Evolutionary conservation across 2,329 filamentous ascomycete species (phyloP).

Genomic region (Thermothelomyces thermophilus): DNA sequence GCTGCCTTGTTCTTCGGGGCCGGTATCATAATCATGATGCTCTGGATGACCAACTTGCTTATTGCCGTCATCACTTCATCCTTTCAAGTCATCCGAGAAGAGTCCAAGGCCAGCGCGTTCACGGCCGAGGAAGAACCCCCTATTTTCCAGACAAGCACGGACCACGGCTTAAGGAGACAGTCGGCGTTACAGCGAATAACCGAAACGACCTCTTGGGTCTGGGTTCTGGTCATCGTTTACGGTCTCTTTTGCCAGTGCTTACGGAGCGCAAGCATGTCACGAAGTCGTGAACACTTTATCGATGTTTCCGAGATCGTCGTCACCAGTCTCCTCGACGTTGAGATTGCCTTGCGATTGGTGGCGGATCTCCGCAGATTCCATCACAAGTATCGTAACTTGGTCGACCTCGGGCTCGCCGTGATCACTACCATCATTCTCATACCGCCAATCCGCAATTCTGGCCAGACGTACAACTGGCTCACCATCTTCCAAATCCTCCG

Average conservation of each 20-base stretch:
- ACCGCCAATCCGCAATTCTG: constrained; percentile 67
- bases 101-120: constrained; percentile 91
- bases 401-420: constrained; percentile 74
- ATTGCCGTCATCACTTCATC: constrained; percentile 98
- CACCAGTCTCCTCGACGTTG: constrained; percentile 69
- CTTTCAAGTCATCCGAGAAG: constrained; percentile 96
- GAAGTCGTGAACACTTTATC: constrained; percentile 56
- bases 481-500: constrained; percentile 90
- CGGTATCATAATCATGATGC: constrained; percentile 81
- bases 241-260: constrained; percentile 74
- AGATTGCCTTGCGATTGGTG: constrained; percentile 73
- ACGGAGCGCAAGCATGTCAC: constrained; percentile 70
- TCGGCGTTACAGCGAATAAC: constrained; percentile 63
- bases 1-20: constrained; percentile 71
- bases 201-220: constrained; percentile 66
- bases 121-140: constrained; percentile 57
- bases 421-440: constrained; percentile 81
- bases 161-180: constrained; percentile 35
- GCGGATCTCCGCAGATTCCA: constrained; percentile 79
- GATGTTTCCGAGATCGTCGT: constrained; percentile 65
- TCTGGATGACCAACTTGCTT: constrained; percentile 91
- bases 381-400: constrained; percentile 63
- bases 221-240: constrained; percentile 73
- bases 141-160: constrained; percentile 31
- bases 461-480: constrained; percentile 74